These are phyloP conservation scores for Cryptosporidium ryanae DNA, from an alignment of 169 alveolate species.

Conservation along the genomic window DNA sequence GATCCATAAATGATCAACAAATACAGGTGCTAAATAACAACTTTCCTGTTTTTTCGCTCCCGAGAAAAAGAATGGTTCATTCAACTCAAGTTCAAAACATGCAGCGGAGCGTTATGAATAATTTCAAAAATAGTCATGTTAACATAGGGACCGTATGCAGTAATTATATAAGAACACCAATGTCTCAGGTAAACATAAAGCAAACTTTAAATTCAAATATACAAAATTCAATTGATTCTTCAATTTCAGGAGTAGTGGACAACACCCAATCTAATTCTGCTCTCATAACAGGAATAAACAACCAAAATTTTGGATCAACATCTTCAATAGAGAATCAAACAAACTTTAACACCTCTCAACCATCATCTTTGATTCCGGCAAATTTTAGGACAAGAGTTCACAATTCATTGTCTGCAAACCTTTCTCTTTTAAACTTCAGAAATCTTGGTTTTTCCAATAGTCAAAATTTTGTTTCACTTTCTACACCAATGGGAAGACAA, in stretches of 20 bases:
- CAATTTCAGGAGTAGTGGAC: conserved; percentile 28
- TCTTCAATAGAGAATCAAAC: conserved; percentile 62
- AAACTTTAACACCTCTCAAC: conserved; percentile 9
- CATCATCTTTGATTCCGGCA: conserved; percentile 6
- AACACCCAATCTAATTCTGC: conserved; percentile 24
- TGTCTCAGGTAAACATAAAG: background rate
- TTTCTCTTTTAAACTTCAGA: conserved; percentile 45
- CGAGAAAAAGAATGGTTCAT: conserved; percentile 24
- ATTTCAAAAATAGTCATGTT: conserved; percentile 6
- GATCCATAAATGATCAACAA: background rate
- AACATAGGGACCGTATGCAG: background rate
- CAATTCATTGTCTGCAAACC: conserved; percentile 34
- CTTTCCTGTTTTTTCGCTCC: conserved; percentile 25
- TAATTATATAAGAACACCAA: background rate
- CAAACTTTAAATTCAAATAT: conserved; percentile 2
- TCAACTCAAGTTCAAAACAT: conserved; percentile 4
- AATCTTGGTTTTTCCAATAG: conserved; percentile 47
- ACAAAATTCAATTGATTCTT: conserved; percentile 31
- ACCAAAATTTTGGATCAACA: background rate
- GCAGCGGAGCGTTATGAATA: conserved; percentile 2
- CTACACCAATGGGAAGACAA: conserved; percentile 71
- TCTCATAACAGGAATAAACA: background rate
- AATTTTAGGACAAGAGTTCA: conserved; percentile 42
- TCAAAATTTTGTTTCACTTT: conserved; percentile 55
- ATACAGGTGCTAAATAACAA: background rate